Evolutionary conservation across 805 yeast genomes (phyloP), one percentile per base, ranked within the genome.

Genomic region (Huiozyma naganishii): DNA sequence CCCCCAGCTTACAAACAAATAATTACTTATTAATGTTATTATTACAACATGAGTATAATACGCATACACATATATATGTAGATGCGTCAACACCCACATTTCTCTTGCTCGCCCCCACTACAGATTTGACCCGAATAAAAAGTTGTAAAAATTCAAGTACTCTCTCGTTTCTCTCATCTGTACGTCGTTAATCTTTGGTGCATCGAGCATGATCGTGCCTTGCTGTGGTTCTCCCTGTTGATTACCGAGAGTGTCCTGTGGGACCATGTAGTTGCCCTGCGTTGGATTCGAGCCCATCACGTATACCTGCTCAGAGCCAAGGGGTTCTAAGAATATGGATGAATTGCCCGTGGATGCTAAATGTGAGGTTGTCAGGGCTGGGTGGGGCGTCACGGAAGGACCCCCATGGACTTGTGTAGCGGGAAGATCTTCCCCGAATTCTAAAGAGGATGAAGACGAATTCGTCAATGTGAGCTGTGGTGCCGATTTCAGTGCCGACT

Each of bases 71-170:
- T 17, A 17, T 4, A 17, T 17, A 17, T 17, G 23, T 17, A 17
- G 23, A 17, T 17, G 23, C 23, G 23, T 2, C 2, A 17, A 17
- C 23, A 17, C 23, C 23, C 23, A 17, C 23, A 17, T 17, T 17
- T 17, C 23, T 17, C 23, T 17, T 17, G 23, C 23, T 17, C 23
- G 23, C 4, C 23, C 23, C 23, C 23, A 17, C 23, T 17, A 17
- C 4, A 17, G 23, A 4, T 46, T 42, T 30, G 50, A 35, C 4
- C 51, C 53, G 45, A 46, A 52, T 34, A 41, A 40, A 32, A 37
- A 47, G 32, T 58, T 59, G 50, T 59, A 61, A 41, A 61, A 59
- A 36, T 59, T 53, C 43, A 59, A 28, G 45, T 57, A 61, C 38
- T 59, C 59, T 43, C 57, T 53, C 7, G 56, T 54, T 37, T 60